Evolutionary conservation across 805 yeast genomes (phyloP), one percentile per base, ranked within the genome.

Genomic region (Candida takata): DNA sequence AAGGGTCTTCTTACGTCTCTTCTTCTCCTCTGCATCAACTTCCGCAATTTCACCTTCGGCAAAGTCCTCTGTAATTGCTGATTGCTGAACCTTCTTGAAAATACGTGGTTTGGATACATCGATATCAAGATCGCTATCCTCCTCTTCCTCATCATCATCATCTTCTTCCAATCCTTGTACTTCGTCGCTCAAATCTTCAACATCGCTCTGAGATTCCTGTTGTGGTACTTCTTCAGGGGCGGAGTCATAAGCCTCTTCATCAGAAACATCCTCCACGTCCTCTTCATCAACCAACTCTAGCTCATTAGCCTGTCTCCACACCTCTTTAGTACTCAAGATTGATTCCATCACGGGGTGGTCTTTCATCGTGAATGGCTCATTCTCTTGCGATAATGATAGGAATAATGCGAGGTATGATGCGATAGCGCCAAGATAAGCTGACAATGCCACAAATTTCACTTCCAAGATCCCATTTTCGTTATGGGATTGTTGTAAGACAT

Each of bases 301-400:
- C 42, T 65, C 74, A 31, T 62, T 67, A 5, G 94, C 95, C 50
- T 83, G 88, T 54, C 92, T 74, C 95, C 96, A 88, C 13, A 84
- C 70, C 52, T 90, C 96, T 46, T 94, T 72, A 3, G 92, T 70
- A 35, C 82, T 77, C 36, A 90, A 63, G 24, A 90, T 79, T 20
- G 82, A 73, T 51, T 84, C 87, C 96, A 92, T 90, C 2, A 90
- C 80, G 3, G 90, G 83, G 46, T 83, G 90, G 37, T 85, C 94
- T 49, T 85, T 86, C 81, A 88, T 77, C 9, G 73, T 62, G 42
- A 77, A 72, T 4, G 69, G 64, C 34, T 76, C 81, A 19, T 74
- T 79, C 16, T 64, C 64, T 29, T 64, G 60, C 27, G 79, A 52
- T 30, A 74, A 70, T 26, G 77, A 77, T 13, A 74, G 60, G 43